Evolutionary conservation across 2,329 filamentous ascomycete species (phyloP), one percentile per base, ranked within the genome.

Genomic region (Alternaria rosae): DNA sequence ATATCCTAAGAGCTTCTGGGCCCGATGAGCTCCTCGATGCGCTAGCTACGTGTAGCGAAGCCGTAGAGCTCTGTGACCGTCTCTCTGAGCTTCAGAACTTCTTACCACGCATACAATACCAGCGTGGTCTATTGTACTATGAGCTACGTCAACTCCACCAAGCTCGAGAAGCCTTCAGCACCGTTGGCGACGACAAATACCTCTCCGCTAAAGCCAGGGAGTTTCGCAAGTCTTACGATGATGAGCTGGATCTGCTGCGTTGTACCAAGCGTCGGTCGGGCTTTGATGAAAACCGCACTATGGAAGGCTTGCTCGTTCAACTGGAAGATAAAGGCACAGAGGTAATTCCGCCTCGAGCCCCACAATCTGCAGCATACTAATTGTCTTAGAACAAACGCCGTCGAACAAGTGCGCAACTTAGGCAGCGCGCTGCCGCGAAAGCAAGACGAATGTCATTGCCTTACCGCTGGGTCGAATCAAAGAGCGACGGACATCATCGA

Each of bases 21-120:
- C 64, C 74, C 8, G 69, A 73, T 3, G 68, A 70, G 43, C 59
- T 75, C 4, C 72, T 66, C 28, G 70, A 76, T 7, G 73, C 74
- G 1, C 66, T 78, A 4, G 76, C 75, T 23, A 68, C 70, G 2
- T 78, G 75, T 43, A 76, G 70, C 54, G 75, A 77, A 42, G 75
- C 74, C 10, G 35, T 77, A 23, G 71, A 74, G 30, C 54, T 76
- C 1, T 77, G 75, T 57, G 57, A 69, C 25, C 69, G 68, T 12
- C 35, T 70, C 2, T 56, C 66, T 0, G 71, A 73, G 17, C 55
- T 76, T 4, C 62, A 71, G 21, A 47, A 42, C 9, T 65, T 73
- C 21, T 48, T 75, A 2, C 70, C 75, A 0, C 66, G 64, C 42
- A 69, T 76, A 32, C 74, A 72, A 32, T 73, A 70, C 32, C 70